These are phyloP conservation scores for Aspergillus sp. DNA, from an alignment of 2,329 filamentous ascomycete species.

Conservation along the genomic window DNA sequence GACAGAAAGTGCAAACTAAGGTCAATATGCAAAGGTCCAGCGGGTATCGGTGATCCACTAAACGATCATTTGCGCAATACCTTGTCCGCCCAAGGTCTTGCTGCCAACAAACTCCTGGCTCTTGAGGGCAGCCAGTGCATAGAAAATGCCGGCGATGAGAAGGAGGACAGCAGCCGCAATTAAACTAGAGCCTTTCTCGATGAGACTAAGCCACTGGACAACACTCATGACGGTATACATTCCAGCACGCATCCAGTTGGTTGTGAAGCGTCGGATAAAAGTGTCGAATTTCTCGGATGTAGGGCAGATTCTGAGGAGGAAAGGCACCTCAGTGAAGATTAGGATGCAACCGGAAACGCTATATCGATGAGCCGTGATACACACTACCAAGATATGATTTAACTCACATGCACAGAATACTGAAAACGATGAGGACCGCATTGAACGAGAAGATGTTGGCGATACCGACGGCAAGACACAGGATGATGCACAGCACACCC, in stretches of 20 bases:
- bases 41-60: slow-evolving; percentile 39
- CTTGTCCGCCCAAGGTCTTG: slow-evolving; percentile 92
- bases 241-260: slow-evolving; percentile 92
- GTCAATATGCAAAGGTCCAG: background rate
- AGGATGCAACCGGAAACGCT: slow-evolving; percentile 72
- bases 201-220: slow-evolving; percentile 80
- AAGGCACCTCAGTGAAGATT: slow-evolving; percentile 85
- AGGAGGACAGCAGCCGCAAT: slow-evolving; percentile 85
- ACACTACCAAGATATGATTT: background rate
- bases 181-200: slow-evolving; percentile 65
- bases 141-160: slow-evolving; percentile 74
- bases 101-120: slow-evolving; percentile 58
- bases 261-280: slow-evolving; percentile 87
- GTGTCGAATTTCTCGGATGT: slow-evolving; percentile 86
- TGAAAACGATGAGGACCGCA: slow-evolving; percentile 59
- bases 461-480: slow-evolving; percentile 67
- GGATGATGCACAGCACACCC: slow-evolving; percentile 60
- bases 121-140: slow-evolving; percentile 52
- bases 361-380: slow-evolving; percentile 46
- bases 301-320: slow-evolving; percentile 95
- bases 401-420: slow-evolving; percentile 57
- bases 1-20: background rate
- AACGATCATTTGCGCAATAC: slow-evolving; percentile 97
- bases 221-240: slow-evolving; percentile 80
- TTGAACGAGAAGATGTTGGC: slow-evolving; percentile 66